Base-by-base conservation (phyloP, 2,329 filamentous ascomycete genomes). In the Pyrenophora seminiperda region DNA sequence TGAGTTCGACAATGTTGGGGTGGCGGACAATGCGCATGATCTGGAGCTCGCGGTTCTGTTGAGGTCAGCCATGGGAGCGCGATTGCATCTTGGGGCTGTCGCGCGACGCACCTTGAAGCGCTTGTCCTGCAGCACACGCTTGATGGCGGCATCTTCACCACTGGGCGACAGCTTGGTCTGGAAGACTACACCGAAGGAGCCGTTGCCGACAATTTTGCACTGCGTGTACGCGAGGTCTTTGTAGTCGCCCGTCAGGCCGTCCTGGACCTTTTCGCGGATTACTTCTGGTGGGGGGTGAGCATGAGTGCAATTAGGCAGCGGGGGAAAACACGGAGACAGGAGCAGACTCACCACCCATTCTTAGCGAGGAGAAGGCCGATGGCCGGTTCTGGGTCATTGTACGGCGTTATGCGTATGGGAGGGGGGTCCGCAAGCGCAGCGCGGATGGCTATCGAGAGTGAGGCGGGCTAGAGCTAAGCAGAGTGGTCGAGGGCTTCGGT, bases 11-110 rank as follows among this genome's bases (percentile, higher is more conserved):
- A 68, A 99, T 97, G 77, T 99, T 99, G 48, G 94, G 94, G 75
- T 99, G 94, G 72, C 93, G 87, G 69, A 99, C 94, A 72, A 99
- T 99, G 72, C 94, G 89, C 94, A 99, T 99, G 74, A 99, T 99
- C 76, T 99, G 94, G 65, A 99, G 83, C 75, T 99, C 94, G 77
- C 94, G 91, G 74, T 99, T 99, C 94, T 99, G 73, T 36, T 44
- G 32, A 29, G 15, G 44, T 76, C 57, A 76, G 51, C 44, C 43
- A 51, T 47, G 36, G 37, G 50, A 27, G 44, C 40, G 46, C 44
- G 30, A 49, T 44, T 20, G 39, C 45, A 57, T 50, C 20, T n/a
- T 9, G 17, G 18, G 30, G 54, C 4, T 48, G 62, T 3, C 58
- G 59, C 52, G 36, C 50, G 3, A 56, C 74, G 68, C 73, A 96